Conservation (phyloP, 306 rosid genomes). For the Citrullus mucosospermus region DNA sequence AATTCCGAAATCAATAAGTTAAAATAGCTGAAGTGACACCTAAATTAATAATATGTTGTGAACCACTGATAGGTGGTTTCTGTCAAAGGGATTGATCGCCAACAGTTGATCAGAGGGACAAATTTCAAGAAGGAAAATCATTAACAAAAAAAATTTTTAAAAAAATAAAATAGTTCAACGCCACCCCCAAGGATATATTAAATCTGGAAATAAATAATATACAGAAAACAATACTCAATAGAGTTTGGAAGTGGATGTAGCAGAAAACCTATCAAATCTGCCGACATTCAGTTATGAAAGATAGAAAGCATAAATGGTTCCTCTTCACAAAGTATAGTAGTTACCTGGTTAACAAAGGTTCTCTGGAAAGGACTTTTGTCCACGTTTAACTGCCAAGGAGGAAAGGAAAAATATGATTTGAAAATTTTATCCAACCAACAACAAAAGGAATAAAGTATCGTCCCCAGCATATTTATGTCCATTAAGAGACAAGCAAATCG, state of each 20-base stretch:
- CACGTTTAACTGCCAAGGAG: slow-evolving; percentile 70
- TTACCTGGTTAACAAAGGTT: slow-evolving; percentile 96
- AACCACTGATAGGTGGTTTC: not conserved
- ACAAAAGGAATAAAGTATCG: not conserved
- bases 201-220: not conserved
- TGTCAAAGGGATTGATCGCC: not conserved
- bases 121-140: not conserved
- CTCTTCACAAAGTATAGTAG: slow-evolving; percentile 10
- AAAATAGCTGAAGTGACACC: not conserved
- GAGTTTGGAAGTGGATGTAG: not conserved
- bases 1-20: not conserved
- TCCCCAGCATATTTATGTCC: not conserved
- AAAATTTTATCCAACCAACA: slow-evolving; percentile 11
- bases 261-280: not conserved
- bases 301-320: not conserved
- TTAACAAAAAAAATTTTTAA: too few relatives aligned
- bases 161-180: not conserved
- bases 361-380: slow-evolving; percentile 95
- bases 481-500: not conserved
- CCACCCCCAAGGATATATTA: not conserved
- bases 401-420: slow-evolving; percentile 15
- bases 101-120: too few relatives aligned
- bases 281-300: not conserved
- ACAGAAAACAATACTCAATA: not conserved
- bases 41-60: not conserved